These are phyloP conservation scores for Kwoniella sp. DNA, from an alignment of 768 basidiomycete species.

Conservation along the genomic window DNA sequence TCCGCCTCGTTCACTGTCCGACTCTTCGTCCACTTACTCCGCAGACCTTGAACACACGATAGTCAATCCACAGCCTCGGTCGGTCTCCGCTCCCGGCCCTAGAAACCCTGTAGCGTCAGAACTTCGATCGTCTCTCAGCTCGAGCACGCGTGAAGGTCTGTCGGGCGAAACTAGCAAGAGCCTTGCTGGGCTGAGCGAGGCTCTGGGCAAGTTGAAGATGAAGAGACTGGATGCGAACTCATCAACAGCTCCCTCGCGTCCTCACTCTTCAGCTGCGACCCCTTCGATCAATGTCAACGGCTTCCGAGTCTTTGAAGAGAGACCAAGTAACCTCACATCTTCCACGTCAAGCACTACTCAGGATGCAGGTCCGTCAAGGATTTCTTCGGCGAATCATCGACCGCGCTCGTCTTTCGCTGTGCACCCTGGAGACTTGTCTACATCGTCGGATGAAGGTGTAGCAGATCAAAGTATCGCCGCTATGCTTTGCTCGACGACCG, in stretches of 20 bases:
- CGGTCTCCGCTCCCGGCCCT: slow-evolving; percentile 41
- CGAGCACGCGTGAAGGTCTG: slow-evolving; percentile 34
- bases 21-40: slow-evolving; percentile 12
- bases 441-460: slow-evolving; percentile 15
- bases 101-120: not conserved
- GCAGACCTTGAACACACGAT: slow-evolving; percentile 2
- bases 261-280: not conserved
- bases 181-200: slow-evolving; percentile 38
- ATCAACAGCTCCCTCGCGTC: not conserved
- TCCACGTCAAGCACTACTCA: slow-evolving; percentile 1
- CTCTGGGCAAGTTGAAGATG: slow-evolving; percentile 41
- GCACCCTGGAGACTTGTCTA: slow-evolving; percentile 18
- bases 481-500: slow-evolving; percentile 33
- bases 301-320: not conserved
- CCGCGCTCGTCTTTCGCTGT: slow-evolving; percentile 25
- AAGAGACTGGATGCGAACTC: slow-evolving; percentile 8
- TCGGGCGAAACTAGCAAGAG: slow-evolving; percentile 32
- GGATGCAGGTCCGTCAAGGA: slow-evolving; percentile 2
- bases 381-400: slow-evolving; percentile 26
- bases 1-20: slow-evolving; percentile 22
- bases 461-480: slow-evolving; percentile 40
- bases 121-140: slow-evolving; percentile 21
- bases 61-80: slow-evolving; percentile 25
- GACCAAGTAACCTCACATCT: slow-evolving; percentile 12
- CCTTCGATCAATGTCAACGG: slow-evolving; percentile 4